A percentile compares a stretch with the other conserved stretches of the same genome.
These are phyloP conservation scores for Paramecium tetraurelia DNA, from an alignment of 73 alveolate genomes.

Conservation along the genomic window DNA sequence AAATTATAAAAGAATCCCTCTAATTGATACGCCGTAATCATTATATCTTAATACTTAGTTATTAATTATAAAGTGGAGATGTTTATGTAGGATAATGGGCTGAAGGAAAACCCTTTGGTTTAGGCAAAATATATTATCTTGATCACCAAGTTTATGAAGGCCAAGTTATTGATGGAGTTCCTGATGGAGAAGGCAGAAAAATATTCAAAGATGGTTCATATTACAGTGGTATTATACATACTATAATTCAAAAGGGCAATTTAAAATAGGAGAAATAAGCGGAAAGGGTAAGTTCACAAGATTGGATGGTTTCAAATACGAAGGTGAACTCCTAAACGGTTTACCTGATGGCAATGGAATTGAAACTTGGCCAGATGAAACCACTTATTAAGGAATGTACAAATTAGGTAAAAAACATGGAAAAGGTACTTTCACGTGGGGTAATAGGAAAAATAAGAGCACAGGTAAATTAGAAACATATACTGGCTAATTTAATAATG, in stretches of 20 bases:
- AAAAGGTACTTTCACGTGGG: conserved; percentile 62
- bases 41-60: neutral
- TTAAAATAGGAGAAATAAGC: conserved; percentile 30
- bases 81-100: conserved; percentile 58
- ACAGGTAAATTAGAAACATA: conserved; percentile 5
- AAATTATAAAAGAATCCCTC: neutral
- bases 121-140: neutral
- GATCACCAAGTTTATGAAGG: conserved; percentile 45
- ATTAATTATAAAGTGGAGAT: neutral
- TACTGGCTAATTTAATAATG: conserved; percentile 54
- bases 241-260: neutral
- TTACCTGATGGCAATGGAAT: conserved; percentile 63
- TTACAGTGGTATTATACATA: neutral
- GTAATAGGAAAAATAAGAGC: conserved; percentile 32
- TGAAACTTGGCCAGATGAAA: conserved; percentile 64
- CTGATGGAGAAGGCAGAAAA: conserved; percentile 54
- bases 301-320: conserved; percentile 60
- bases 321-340: conserved; percentile 60
- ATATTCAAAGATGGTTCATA: conserved; percentile 23
- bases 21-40: neutral
- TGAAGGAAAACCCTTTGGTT: conserved; percentile 44
- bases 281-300: conserved; percentile 50
- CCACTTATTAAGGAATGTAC: conserved; percentile 62
- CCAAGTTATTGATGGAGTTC: conserved; percentile 27
- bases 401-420: conserved; percentile 61